A percentile compares a stretch with the other conserved stretches of the same genome.
These are phyloP conservation scores for Cordyceps pruinosa DNA, from an alignment of 2,329 filamentous ascomycete genomes.

Conservation along the genomic window DNA sequence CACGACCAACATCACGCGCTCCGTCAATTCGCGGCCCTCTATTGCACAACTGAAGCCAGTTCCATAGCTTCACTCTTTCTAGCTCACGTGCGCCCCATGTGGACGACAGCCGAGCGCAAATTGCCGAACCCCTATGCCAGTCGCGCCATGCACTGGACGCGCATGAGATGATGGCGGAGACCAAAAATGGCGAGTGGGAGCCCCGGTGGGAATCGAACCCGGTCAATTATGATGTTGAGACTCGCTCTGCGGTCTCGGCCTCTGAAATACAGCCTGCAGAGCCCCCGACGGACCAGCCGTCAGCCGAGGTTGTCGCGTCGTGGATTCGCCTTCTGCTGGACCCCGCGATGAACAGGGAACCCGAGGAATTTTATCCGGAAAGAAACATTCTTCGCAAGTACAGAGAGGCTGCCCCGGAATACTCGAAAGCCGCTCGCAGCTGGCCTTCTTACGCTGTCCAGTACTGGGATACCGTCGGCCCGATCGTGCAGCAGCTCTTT, in stretches of 20 bases:
- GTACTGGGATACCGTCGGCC: conserved; percentile 23
- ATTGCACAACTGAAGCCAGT: background rate
- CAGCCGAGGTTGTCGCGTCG: background rate
- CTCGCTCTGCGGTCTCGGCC: background rate
- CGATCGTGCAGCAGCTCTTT: conserved; percentile 25
- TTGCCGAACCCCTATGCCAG: background rate
- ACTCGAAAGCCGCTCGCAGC: conserved; percentile 20
- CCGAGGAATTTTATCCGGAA: conserved; percentile 23
- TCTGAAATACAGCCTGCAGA: background rate
- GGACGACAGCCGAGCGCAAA: background rate
- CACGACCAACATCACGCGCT: background rate
- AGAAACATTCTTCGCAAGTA: conserved; percentile 18
- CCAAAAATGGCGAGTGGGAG: background rate
- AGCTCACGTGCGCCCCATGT: background rate
- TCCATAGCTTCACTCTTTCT: background rate
- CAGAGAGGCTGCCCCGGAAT: conserved; percentile 19
- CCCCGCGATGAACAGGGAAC: conserved; percentile 18
- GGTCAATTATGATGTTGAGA: background rate
- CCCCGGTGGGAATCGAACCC: background rate
- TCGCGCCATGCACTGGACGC: conserved; percentile 1
- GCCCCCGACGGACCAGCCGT: background rate
- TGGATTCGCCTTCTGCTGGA: conserved; percentile 10
- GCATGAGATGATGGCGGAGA: conserved; percentile 7
- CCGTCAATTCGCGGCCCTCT: background rate
- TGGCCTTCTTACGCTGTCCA: conserved; percentile 23